phyloP scores from a whole-genome alignment of 2,329 filamentous ascomycete genomes.

The Amphichorda felina region DNA sequence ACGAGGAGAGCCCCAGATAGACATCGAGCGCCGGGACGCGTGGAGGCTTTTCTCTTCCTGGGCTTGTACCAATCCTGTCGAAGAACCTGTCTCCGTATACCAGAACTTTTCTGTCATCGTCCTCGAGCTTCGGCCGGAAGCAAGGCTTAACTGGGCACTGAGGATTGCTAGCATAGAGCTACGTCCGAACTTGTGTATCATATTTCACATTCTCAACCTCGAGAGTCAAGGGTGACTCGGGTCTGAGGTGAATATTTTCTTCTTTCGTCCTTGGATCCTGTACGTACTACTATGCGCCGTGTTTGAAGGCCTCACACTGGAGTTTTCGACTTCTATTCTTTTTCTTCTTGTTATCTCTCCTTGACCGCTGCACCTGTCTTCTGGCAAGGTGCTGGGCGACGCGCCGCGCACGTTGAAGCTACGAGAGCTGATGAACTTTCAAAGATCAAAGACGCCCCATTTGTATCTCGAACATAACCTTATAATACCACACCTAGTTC shows the following conservation, averaged over 20 bases:
- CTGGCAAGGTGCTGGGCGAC: background rate
- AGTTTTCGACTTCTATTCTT: background rate
- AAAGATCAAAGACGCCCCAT: background rate
- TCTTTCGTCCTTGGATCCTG: background rate
- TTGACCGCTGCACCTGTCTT: background rate
- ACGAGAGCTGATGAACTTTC: background rate
- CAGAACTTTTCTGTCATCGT: constrained; percentile 4
- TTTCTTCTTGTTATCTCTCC: background rate
- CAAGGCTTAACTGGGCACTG: background rate
- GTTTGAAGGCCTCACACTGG: too few species aligned
- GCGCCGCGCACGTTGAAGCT: background rate
- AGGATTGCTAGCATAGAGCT: too few species aligned
- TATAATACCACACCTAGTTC: constrained; percentile 1
- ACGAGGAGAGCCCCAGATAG: too few species aligned
- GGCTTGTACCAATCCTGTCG: too few species aligned
- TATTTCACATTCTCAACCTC: background rate
- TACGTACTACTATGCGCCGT: background rate
- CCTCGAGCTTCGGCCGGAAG: background rate
- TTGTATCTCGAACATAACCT: constrained; percentile 3
- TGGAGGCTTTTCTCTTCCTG: too few species aligned
- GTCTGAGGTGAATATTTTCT: background rate
- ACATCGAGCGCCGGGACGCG: too few species aligned
- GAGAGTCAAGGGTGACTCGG: background rate
- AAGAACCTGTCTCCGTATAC: background rate
- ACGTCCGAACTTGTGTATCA: background rate